Evolutionary conservation across 139 green algal species (phyloP).

Genomic region (Medakamo hakoo): DNA sequence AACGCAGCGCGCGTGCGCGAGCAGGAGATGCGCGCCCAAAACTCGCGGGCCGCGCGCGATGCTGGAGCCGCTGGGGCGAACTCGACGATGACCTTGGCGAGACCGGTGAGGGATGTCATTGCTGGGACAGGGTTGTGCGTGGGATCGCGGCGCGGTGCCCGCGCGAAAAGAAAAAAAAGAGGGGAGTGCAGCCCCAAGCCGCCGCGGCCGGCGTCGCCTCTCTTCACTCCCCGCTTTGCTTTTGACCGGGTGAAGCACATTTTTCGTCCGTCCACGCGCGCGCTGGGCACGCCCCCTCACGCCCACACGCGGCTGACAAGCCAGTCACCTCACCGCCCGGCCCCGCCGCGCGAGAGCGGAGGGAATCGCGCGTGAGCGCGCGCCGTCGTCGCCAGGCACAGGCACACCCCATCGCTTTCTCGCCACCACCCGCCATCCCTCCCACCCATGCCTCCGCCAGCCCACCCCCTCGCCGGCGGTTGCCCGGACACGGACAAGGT

Average conservation of each 20-base stretch:
- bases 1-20: neutral
- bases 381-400: too few species aligned
- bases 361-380: too few species aligned
- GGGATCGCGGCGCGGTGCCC: neutral
- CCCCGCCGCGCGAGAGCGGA: too few species aligned
- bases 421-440: too few species aligned
- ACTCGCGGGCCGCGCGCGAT: neutral
- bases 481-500: too few species aligned
- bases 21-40: neutral
- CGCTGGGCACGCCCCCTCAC: neutral
- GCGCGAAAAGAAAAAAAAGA: neutral
- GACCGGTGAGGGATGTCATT: neutral
- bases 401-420: too few species aligned
- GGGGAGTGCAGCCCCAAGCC: neutral
- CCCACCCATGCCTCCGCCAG: too few species aligned
- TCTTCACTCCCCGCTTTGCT: neutral
- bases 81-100: neutral
- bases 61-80: neutral
- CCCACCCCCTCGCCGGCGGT: too few species aligned
- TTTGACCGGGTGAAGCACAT: too few species aligned
- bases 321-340: too few species aligned
- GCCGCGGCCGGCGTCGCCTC: neutral
- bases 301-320: too few species aligned
- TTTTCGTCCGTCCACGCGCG: too few species aligned
- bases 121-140: neutral